A percentile compares a stretch with the other conserved stretches of the same genome.
phyloP scores from a whole-genome alignment of 345 rosid species.

The Salix purpurea region DNA sequence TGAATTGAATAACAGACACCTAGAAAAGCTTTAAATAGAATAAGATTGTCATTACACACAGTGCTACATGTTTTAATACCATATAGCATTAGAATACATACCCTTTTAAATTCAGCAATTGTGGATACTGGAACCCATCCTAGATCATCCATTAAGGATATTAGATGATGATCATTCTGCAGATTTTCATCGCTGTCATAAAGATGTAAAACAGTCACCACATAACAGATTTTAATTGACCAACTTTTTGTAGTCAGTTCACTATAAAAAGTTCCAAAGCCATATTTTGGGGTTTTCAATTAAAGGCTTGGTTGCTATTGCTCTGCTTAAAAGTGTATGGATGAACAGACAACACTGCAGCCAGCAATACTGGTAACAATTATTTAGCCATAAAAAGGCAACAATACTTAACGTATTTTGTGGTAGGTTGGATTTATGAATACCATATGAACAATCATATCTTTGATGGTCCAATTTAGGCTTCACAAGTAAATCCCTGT shows the following conservation, averaged over 20 bases:
- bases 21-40: not conserved
- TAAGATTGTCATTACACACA: not conserved
- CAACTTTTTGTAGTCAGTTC: not conserved
- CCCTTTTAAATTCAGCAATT: conserved; percentile 91
- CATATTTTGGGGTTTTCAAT: not conserved
- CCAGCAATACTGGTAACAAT: not conserved
- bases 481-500: not conserved
- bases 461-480: not conserved
- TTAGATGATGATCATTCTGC: conserved; percentile 57
- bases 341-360: not conserved
- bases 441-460: not conserved
- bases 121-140: conserved; percentile 78
- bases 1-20: not conserved
- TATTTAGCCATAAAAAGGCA: not conserved
- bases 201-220: conserved; percentile 12
- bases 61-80: not conserved
- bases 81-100: conserved; percentile 23
- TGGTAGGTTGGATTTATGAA: not conserved
- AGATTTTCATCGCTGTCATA: conserved; percentile 85
- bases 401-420: not conserved
- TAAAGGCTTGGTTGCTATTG: not conserved
- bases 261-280: not conserved
- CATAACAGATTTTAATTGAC: not conserved
- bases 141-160: conserved; percentile 80
- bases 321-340: not conserved